A percentile compares a stretch with the other conserved stretches of the same genome.
Evolutionary conservation across 2,329 filamentous ascomycete species (phyloP).

Genomic region (Neoarthrinium moseri): DNA sequence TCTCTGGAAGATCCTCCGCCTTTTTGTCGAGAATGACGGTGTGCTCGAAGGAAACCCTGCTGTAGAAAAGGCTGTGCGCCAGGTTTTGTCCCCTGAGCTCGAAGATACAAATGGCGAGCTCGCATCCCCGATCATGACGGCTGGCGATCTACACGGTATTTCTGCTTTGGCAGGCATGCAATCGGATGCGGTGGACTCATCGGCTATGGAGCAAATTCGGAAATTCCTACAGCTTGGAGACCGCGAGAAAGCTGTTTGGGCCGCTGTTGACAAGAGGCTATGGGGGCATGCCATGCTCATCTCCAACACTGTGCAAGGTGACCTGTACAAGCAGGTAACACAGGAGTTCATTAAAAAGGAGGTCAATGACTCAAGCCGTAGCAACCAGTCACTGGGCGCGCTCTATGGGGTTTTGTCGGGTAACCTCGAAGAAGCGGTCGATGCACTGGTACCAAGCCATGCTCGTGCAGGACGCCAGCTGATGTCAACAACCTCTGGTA

Average conservation of each 20-base stretch:
- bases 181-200: slow-evolving; percentile 68
- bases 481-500: slow-evolving; percentile 68
- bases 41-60: slow-evolving; percentile 69
- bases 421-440: slow-evolving; percentile 90
- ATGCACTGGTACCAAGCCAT: slow-evolving; percentile 91
- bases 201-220: slow-evolving; percentile 70
- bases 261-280: slow-evolving; percentile 85
- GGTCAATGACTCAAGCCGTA: slow-evolving; percentile 76
- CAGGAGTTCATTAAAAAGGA: slow-evolving; percentile 96
- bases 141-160: slow-evolving; percentile 36
- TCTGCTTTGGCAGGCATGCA: slow-evolving; percentile 38
- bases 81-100: slow-evolving; percentile 65
- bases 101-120: slow-evolving; percentile 24
- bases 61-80: slow-evolving; percentile 73
- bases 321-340: slow-evolving; percentile 87
- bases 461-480: slow-evolving; percentile 90
- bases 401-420: slow-evolving; percentile 93
- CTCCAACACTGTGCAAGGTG: slow-evolving; percentile 69
- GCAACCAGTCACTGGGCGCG: slow-evolving; percentile 84
- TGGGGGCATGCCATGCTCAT: slow-evolving; percentile 98
- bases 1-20: slow-evolving; percentile 80
- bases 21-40: slow-evolving; percentile 87
- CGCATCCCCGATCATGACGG: slow-evolving; percentile 26
- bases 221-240: slow-evolving; percentile 75
- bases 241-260: slow-evolving; percentile 88